Base-by-base conservation (phyloP, 345 rosid species). In the Eucalyptus cladocalyx region DNA sequence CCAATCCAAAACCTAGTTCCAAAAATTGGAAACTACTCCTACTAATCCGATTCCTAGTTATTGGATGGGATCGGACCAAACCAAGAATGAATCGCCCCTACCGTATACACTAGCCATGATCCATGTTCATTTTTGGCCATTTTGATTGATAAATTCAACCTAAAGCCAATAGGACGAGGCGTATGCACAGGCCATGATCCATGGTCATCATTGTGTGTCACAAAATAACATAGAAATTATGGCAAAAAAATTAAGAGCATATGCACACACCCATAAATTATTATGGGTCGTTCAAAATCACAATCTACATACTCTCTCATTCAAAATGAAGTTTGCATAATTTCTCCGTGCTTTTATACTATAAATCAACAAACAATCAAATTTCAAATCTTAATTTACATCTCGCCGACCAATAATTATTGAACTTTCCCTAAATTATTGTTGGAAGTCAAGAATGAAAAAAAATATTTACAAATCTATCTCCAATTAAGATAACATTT, bases 21-120 rank as follows among this genome's bases (percentile, higher is more conserved):
- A 58, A 53, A 53, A 53, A 19, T 53, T 58, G 30, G 67, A 58
- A 58, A 58, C n/a, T 11, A 0, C 67, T 24, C n/a, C 67, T 5
- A 24, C 7, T 53, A 28, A 28, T 58, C 0, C 3, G 3, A 12
- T 58, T 58, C 67, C 15, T 58, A 5, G n/a, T 58, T 11, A 11
- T 6, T 58, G 16, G 67, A 28, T 58, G 67, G n/a, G 67, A 58
- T 28, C 7, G 4, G 1, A 11, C 15, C 4, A 3, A 28, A 58
- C 0, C 15, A 1, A 4, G 16, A 58, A 58, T 4, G 0, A 12
- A 1, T 26, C 15, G 4, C 7, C 67, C 65, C n/a, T 26, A 58
- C 2, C 1, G 2, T 53, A 53, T 53, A 53, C 58, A 19, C 11
- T 21, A 0, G 10, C 58, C 58, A 19, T 19, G 58, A 53, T 53